Percentiles rank a stretch among this genome's conserved stretches.
Conservation (phyloP, 163 green algal genomes). For the Chlamydomonas reinhardtii region DNA sequence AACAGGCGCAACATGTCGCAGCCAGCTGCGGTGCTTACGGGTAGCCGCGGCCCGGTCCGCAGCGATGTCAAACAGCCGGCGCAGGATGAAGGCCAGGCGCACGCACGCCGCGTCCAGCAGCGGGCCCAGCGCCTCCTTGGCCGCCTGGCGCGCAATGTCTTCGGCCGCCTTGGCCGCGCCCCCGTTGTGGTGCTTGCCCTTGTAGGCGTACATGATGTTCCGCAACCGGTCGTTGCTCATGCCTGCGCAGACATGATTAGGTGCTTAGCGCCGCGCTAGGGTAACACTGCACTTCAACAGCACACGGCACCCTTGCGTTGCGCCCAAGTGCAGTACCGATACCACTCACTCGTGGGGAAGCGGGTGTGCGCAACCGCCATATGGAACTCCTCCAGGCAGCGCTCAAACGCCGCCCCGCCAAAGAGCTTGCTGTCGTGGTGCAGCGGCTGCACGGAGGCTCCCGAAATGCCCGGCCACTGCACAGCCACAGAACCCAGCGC, state of each 20-base stretch:
- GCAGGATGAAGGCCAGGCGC: conserved; percentile 81
- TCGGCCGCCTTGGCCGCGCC: conserved; percentile 69
- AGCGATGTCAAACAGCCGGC: conserved; percentile 85
- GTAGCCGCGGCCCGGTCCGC: conserved; percentile 61
- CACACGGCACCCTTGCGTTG: too few species aligned
- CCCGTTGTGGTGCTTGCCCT: conserved; percentile 63
- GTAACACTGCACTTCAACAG: neutral
- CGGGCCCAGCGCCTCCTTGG: conserved; percentile 81
- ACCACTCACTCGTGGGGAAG: conserved; percentile 62
- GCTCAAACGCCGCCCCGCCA: conserved; percentile 93
- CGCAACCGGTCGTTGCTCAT: conserved; percentile 84
- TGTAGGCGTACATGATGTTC: conserved; percentile 92
- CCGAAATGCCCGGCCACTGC: conserved; percentile 80
- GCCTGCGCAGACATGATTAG: conserved; percentile 23
- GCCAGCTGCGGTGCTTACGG: neutral
- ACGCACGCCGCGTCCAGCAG: conserved; percentile 85
- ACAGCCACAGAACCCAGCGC: too few species aligned
- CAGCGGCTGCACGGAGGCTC: conserved; percentile 59
- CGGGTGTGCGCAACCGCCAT: conserved; percentile 72
- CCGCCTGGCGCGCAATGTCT: conserved; percentile 82
- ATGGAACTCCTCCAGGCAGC: conserved; percentile 91
- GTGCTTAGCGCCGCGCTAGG: neutral
- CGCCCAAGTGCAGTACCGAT: too few species aligned
- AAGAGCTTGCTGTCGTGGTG: conserved; percentile 89
- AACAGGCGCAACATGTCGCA: too few species aligned